A percentile compares a stretch with the other conserved stretches of the same genome.
Conservation (phyloP, 2,329 filamentous ascomycete genomes). For the Onygena corvina region DNA sequence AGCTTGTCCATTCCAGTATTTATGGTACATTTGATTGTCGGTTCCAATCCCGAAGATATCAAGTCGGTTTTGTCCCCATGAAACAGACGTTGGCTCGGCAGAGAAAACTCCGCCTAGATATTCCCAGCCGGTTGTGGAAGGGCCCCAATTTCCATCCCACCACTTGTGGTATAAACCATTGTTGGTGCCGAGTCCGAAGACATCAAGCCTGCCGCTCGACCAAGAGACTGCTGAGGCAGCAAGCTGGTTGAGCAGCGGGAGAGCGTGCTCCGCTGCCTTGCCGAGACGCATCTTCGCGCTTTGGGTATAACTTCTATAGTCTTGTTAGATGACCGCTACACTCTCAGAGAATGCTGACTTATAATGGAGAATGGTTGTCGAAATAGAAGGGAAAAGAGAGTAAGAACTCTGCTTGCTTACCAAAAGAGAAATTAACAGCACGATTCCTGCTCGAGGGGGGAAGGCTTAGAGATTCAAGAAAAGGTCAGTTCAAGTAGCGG, state of each 20-base stretch:
- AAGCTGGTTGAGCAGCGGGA: constrained; percentile 13
- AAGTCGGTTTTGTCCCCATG: constrained; percentile 20
- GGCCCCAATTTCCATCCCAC: constrained; percentile 14
- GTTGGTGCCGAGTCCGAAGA: constrained; percentile 16
- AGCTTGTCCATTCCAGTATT: constrained; percentile 19
- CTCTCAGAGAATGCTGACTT: not conserved
- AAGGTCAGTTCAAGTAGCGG: not conserved
- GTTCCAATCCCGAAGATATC: constrained; percentile 23
- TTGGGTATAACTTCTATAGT: not conserved
- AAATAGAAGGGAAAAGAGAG: not conserved
- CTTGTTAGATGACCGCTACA: not conserved
- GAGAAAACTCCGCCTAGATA: constrained; percentile 22
- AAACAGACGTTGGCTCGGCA: constrained; percentile 20
- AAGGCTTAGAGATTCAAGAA: not conserved
- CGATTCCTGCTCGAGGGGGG: too few species aligned
- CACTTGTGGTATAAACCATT: constrained; percentile 16
- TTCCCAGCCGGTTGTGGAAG: constrained; percentile 20
- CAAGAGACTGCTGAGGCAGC: constrained; percentile 16
- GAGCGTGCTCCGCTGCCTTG: constrained; percentile 8
- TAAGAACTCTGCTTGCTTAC: not conserved
- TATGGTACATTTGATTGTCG: constrained; percentile 22
- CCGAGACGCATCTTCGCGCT: constrained; percentile 6
- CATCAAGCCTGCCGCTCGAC: constrained; percentile 13
- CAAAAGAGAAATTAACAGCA: not conserved
- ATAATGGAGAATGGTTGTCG: not conserved